Conservation (phyloP, 2,329 filamentous ascomycete genomes). For the Beauveria sp. region DNA sequence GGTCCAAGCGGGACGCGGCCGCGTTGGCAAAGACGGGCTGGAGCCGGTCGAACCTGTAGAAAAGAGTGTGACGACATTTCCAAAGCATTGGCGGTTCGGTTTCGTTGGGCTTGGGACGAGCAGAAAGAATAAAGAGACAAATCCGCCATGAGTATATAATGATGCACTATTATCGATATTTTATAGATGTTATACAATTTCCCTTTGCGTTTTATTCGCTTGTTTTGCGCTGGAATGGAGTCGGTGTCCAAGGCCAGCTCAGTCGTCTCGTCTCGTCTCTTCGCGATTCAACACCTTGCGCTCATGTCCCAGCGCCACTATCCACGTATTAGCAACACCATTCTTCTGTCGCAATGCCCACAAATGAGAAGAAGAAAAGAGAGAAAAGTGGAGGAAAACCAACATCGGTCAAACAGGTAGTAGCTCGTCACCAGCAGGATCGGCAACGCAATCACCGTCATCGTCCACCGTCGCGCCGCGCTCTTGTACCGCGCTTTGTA, state of each 20-base stretch:
- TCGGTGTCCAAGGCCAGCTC: background rate
- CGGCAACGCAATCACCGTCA: conserved; percentile 44
- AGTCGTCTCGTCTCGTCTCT: background rate
- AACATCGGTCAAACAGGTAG: conserved; percentile 43
- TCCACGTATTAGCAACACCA: background rate
- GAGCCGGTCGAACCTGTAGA: conserved; percentile 24
- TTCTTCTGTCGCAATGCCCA: too few relatives aligned
- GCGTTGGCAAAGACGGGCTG: conserved; percentile 18
- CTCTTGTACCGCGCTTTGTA: conserved; percentile 37
- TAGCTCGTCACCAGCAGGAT: conserved; percentile 49
- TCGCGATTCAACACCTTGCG: conserved; percentile 19
- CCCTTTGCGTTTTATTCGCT: too few relatives aligned
- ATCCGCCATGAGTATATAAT: background rate
- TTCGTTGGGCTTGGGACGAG: too few relatives aligned
- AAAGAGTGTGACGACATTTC: background rate
- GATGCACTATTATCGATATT: background rate
- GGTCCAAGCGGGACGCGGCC: conserved; percentile 45
- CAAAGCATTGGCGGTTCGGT: too few relatives aligned
- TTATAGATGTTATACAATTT: background rate
- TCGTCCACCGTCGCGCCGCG: conserved; percentile 38
- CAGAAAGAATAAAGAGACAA: background rate
- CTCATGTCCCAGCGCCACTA: conserved; percentile 26
- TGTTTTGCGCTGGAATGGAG: background rate
- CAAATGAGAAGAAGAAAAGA: background rate
- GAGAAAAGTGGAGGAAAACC: conserved; percentile 18